Evolutionary conservation across 208 protist genomes (phyloP).

Genomic region (Borovskyia barvae): DNA sequence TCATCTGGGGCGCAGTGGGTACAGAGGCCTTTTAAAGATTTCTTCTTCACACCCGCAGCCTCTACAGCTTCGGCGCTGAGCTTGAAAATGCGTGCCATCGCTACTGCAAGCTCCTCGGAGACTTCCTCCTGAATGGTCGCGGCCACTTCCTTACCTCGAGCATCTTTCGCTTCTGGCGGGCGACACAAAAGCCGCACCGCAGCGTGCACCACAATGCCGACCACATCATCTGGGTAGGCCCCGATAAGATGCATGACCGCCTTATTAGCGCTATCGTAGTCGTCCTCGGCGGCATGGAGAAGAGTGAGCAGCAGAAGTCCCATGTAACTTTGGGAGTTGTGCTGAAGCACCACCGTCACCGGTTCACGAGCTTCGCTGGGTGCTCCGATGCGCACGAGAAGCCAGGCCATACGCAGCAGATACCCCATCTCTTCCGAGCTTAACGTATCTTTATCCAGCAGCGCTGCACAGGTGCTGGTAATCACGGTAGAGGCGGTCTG

Average conservation of each 20-base stretch:
- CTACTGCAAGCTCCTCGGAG: slow-evolving; percentile 41
- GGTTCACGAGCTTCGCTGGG: slow-evolving; percentile 15
- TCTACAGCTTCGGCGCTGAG: slow-evolving; percentile 17
- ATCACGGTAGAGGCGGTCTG: slow-evolving; percentile 16
- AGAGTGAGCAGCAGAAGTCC: slow-evolving; percentile 58
- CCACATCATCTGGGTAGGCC: slow-evolving; percentile 42
- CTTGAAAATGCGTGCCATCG: slow-evolving; percentile 31
- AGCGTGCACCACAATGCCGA: slow-evolving; percentile 35
- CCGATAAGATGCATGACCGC: slow-evolving; percentile 35
- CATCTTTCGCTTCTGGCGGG: slow-evolving; percentile 6
- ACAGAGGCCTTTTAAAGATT: slow-evolving; percentile 37
- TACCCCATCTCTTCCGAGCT: slow-evolving; percentile 29
- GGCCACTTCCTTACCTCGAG: slow-evolving; percentile 1
- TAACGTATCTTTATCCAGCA: slow-evolving; percentile 9
- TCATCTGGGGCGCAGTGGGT: slow-evolving; percentile 48
- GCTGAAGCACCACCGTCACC: slow-evolving; percentile 27
- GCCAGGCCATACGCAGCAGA: slow-evolving; percentile 49
- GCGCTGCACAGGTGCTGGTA: slow-evolving; percentile 6
- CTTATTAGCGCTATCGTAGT: slow-evolving; percentile 37
- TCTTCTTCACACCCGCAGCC: slow-evolving; percentile 26
- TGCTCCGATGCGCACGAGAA: slow-evolving; percentile 51
- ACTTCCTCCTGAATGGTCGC: neutral
- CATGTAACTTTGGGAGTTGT: slow-evolving; percentile 40
- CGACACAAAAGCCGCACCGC: slow-evolving; percentile 20
- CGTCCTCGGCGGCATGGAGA: slow-evolving; percentile 44